Evolutionary conservation across 768 basidiomycete species (phyloP).

Genomic region (Lepiota subincarnata): DNA sequence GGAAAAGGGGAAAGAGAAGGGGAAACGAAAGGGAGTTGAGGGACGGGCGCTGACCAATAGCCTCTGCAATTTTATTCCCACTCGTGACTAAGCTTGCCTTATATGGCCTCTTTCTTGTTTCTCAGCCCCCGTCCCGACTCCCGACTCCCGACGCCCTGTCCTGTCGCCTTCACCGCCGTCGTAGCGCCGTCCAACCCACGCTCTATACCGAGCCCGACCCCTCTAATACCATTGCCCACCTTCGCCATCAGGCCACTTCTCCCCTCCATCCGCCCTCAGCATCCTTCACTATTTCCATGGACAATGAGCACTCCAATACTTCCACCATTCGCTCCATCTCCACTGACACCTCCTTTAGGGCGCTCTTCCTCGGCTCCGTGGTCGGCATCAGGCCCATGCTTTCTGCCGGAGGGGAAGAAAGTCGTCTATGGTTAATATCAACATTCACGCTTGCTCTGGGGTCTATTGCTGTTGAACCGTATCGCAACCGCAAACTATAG

Average conservation of each 20-base stretch:
- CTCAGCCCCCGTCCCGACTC: neutral
- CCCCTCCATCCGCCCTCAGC: too few species aligned
- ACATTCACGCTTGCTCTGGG: conserved; percentile 23
- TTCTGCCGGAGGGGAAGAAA: too few species aligned
- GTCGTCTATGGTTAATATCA: too few species aligned
- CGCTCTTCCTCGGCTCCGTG: conserved; percentile 25
- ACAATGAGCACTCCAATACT: neutral
- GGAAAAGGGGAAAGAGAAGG: conserved; percentile 6
- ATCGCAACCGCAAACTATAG: conserved; percentile 16
- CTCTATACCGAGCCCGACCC: too few species aligned
- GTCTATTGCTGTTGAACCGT: conserved; percentile 15
- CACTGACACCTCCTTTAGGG: conserved; percentile 24
- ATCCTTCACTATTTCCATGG: too few species aligned
- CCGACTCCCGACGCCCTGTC: neutral
- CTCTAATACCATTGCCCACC: too few species aligned
- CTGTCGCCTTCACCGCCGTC: neutral
- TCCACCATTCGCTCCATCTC: conserved; percentile 21
- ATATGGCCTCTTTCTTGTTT: neutral
- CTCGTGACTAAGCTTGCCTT: conserved; percentile 2
- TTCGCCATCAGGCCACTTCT: too few species aligned
- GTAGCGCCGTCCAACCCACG: too few species aligned
- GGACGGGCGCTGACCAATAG: conserved; percentile 3
- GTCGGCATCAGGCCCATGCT: conserved; percentile 24
- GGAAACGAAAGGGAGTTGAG: neutral
- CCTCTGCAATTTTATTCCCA: conserved; percentile 2